Conservation (phyloP, 1,284 basidiomycete species). For the Mycosarcoma maydis region DNA sequence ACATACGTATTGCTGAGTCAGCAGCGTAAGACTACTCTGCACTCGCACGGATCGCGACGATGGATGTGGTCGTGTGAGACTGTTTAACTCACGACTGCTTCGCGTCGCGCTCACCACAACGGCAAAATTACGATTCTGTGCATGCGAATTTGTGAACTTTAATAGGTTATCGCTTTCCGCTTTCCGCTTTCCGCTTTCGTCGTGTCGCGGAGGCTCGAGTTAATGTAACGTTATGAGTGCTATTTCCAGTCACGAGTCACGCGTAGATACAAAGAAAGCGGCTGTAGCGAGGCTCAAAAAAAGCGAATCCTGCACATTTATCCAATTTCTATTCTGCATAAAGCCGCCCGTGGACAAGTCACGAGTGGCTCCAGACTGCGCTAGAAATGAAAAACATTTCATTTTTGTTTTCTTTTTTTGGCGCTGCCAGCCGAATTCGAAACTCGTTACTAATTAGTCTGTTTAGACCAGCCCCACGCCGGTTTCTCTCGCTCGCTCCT, state of each 20-base stretch:
- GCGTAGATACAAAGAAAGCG: conserved; percentile 3
- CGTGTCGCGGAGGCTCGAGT: too few species aligned
- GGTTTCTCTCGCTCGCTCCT: conserved; percentile 6
- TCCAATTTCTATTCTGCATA: conserved; percentile 15
- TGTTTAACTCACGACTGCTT: too few species aligned
- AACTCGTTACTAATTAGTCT: too few species aligned
- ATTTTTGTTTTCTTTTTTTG: too few species aligned
- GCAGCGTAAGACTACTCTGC: too few species aligned
- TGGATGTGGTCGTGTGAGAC: too few species aligned
- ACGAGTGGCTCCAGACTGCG: conserved; percentile 8
- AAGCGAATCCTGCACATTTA: conserved; percentile 12
- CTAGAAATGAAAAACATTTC: conserved; percentile 16
- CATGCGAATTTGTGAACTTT: not conserved
- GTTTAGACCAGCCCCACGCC: not conserved
- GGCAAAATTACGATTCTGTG: not conserved
- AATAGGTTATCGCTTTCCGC: not conserved
- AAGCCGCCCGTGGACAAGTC: not conserved
- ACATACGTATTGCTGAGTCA: too few species aligned
- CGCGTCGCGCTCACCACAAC: not conserved
- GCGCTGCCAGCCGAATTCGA: too few species aligned
- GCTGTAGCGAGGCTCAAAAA: not conserved
- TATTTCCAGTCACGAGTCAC: too few species aligned
- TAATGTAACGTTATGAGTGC: too few species aligned
- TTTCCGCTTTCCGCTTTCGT: conserved; percentile 6
- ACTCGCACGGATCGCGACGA: too few species aligned